Evolutionary conservation across 1,284 basidiomycete genomes (phyloP), one percentile per base, ranked within the genome.

Genomic region (Ustilago nuda): DNA sequence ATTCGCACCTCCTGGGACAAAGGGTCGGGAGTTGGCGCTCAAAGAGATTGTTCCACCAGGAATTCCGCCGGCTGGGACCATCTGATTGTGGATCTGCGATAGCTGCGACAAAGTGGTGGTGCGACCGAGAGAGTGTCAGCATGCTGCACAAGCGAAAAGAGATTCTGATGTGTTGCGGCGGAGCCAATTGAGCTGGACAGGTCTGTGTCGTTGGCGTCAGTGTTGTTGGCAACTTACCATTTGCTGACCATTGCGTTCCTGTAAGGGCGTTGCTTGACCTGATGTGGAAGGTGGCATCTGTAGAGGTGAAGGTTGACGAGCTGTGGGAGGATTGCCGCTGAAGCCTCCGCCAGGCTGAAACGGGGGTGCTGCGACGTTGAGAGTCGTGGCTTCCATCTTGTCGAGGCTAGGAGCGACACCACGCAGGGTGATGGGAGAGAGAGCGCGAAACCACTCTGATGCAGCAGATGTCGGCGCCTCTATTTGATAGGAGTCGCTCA

Each of bases 71-170:
- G 37, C 58, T 15, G 61, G 54, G 0, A 52, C 30, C 65, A 75
- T 66, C 37, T 74, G 72, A 30, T 70, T 75, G 9, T 78, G 76
- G 7, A 78, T 78, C 54, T 75, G 76, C 0, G 66, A 53, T 12
- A 78, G 66, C 68, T 72, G 59, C 9, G 12, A 17, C 17, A 39
- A 8, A 12, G n/a, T 3, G 41, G 5, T 17, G 35, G 19, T 27
- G 23, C 15, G 11, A 15, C 6, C n/a, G 2, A 17, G 12, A 52
- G 36, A 23, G 15, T 35, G 48, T 64, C 33, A 69, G 67, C 19
- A 45, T 45, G 43, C 43, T 45, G n/a, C n/a, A 19, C 43, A 45
- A 19, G 7, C 23, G 23, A 27, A 19, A 19, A 45, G 17, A 3
- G 23, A 27, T 27, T 27, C 23, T 27, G 23, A 27, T 27, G 23